These are phyloP conservation scores for Ramaria sp. DNA, from an alignment of 768 basidiomycete genomes.

Conservation along the genomic window DNA sequence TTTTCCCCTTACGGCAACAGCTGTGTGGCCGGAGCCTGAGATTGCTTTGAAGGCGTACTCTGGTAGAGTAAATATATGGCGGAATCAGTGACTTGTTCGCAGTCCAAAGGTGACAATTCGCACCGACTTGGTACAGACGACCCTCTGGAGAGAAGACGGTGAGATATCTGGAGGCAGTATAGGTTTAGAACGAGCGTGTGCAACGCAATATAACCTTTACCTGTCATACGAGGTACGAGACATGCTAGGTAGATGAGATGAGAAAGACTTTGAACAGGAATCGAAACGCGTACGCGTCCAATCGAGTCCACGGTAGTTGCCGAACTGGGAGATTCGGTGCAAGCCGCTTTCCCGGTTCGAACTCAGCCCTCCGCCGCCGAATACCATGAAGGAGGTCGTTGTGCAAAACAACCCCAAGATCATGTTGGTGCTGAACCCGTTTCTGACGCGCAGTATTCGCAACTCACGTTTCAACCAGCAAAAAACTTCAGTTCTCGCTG, in stretches of 20 bases:
- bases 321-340: not conserved
- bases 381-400: slow-evolving; percentile 69
- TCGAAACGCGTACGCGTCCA: slow-evolving; percentile 7
- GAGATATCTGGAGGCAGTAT: slow-evolving; percentile 51
- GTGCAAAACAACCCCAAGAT: slow-evolving; percentile 74
- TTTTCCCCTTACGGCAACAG: slow-evolving; percentile 85
- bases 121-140: slow-evolving; percentile 96
- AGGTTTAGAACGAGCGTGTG: not conserved
- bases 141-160: slow-evolving; percentile 98
- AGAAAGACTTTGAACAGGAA: not conserved
- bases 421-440: slow-evolving; percentile 39
- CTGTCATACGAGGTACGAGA: slow-evolving; percentile 92
- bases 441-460: not conserved
- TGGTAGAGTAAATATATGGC: slow-evolving; percentile 21
- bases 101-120: slow-evolving; percentile 19
- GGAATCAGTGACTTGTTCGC: not conserved
- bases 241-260: slow-evolving; percentile 38
- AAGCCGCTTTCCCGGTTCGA: no score
- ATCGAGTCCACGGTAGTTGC: not conserved
- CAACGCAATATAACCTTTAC: slow-evolving; percentile 24
- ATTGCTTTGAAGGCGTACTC: slow-evolving; percentile 99
- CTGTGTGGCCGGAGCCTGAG: slow-evolving; percentile 91
- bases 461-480: slow-evolving; percentile 37
- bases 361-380: no score
- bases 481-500: slow-evolving; percentile 92